Evolutionary conservation across 2,329 filamentous ascomycete genomes (phyloP), one percentile per base, ranked within the genome.

Genomic region (Fusarium piperis): DNA sequence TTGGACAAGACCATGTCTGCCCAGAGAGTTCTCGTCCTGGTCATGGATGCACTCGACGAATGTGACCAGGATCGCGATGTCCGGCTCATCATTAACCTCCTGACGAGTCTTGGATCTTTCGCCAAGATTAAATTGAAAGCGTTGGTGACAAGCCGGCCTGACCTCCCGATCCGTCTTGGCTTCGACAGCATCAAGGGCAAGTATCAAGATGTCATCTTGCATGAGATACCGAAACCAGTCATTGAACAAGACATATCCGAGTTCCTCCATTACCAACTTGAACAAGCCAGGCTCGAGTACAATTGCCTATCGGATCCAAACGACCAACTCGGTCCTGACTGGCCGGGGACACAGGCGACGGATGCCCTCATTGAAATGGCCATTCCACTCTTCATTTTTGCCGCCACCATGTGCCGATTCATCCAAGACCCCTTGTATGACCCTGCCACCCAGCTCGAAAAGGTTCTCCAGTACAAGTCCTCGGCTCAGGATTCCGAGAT

Each of bases 101-200:
- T 65, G 0, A 55, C 65, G 1, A 6, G 5, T 74, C 10, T 51
- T 55, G 6, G 32, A 1, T 10, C 18, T 0, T n/a, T 48, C 0
- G 11, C 12, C 44, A 1, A 59, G 8, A 48, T 83, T 9, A 78
- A 41, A 3, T 3, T 70, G 2, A 57, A 76, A 58, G 61, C 81
- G 1, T 83, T 86, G 30, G 18, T 86, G 0, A 85, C 83, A 0
- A 85, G 83, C 46, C 76, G 84, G 12, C 84, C 83, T 0, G 81
- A 85, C 23, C 59, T 83, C 2, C 78, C 79, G 0, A 78, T 85
- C 23, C 79, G 80, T 0, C 70, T 81, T 13, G 79, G 81, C 0
- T 85, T 86, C 38, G 60, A 60, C 0, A 11, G 71, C 1, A 72
- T 82, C 6, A 15, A 70, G 3, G 77, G 74, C 1, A 23, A 20